Base-by-base conservation (phyloP, 192 early-diverging fungal genomes). In the Mortierella antarctica region DNA sequence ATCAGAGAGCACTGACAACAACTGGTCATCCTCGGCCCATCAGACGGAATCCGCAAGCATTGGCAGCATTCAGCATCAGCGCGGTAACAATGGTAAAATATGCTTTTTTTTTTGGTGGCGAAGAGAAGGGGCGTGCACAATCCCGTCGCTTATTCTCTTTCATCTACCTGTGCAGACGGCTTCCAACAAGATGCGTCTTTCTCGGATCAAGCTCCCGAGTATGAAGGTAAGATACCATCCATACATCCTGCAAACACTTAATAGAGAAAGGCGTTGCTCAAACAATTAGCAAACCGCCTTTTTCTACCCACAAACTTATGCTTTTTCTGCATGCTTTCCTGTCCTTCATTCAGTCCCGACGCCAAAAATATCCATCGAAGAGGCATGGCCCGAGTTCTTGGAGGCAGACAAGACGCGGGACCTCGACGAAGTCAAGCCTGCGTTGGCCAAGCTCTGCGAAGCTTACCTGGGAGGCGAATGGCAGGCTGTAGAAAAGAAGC, bases 351-450 rank as follows among this genome's bases (percentile, higher is more conserved):
- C 31, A 50, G 57, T 53, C 46, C 67, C 57, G 7, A 42, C 17
- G 6, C 67, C 67, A 0, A 52, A 63, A 4, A 52, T 20, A 20
- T 49, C 64, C 2, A 7, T 79, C 48, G 63, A 71, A 42, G 75
- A 79, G 4, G 63, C 57, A 10, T 79, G 75, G 75, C 64, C 64
- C 13, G 17, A 14, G 57, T 79, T 79, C 48, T 15, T 17, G 31
- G 75, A 66, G 45, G 75, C 75, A 0, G 75, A 79, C 21, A 52
- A 56, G 39, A 40, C 57, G 40, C 75, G 75, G 44, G 75, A 79
- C 23, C 57, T 79, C 5, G 75, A 79, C 44, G 69, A 79, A 55
- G 64, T 79, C 39, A 79, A 79, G 41, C 21, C 64, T 42, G 69
- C 69, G 0, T 15, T 79, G 21, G 69, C 62, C 21, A 39, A 13